Percentiles rank a stretch among this genome's conserved stretches.
Conservation (phyloP, 2,329 filamentous ascomycete species). For the Xylaria sp. region DNA sequence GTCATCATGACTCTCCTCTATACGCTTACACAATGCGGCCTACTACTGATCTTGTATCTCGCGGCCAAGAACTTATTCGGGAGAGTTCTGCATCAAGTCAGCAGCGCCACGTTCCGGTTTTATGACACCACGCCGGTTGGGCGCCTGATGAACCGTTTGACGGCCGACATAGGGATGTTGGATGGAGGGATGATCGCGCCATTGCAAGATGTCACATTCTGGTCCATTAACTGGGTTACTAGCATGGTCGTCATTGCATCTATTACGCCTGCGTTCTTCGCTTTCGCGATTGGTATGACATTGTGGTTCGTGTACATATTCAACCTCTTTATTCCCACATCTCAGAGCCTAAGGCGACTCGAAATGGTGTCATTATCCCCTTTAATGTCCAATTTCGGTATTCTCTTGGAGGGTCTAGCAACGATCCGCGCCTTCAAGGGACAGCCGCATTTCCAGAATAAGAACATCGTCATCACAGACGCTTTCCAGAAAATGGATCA, state of each 20-base stretch:
- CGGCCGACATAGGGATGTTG: constrained; percentile 88
- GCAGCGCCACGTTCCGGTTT: constrained; percentile 85
- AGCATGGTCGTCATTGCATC: constrained; percentile 82
- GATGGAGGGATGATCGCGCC: constrained; percentile 86
- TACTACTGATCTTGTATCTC: constrained; percentile 81
- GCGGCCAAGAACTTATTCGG: constrained; percentile 81
- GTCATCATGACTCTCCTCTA: constrained; percentile 68
- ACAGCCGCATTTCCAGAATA: constrained; percentile 80
- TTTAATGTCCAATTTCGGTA: constrained; percentile 92
- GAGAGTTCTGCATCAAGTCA: constrained; percentile 77
- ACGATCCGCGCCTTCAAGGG: constrained; percentile 87
- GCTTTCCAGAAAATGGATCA: constrained; percentile 95
- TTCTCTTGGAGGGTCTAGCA: constrained; percentile 84
- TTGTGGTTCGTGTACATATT: constrained; percentile 79
- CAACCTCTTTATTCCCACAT: constrained; percentile 80
- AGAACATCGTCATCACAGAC: constrained; percentile 84
- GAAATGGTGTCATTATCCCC: constrained; percentile 92
- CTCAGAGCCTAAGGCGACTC: constrained; percentile 82
- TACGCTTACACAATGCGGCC: constrained; percentile 71
- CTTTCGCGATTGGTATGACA: constrained; percentile 76
- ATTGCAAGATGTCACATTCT: constrained; percentile 77
- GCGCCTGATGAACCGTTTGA: constrained; percentile 90
- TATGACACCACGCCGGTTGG: constrained; percentile 92
- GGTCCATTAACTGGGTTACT: constrained; percentile 75
- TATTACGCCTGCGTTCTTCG: constrained; percentile 80